phyloP scores from a whole-genome alignment of 129 eudicot species.

The Arctium lappa region DNA sequence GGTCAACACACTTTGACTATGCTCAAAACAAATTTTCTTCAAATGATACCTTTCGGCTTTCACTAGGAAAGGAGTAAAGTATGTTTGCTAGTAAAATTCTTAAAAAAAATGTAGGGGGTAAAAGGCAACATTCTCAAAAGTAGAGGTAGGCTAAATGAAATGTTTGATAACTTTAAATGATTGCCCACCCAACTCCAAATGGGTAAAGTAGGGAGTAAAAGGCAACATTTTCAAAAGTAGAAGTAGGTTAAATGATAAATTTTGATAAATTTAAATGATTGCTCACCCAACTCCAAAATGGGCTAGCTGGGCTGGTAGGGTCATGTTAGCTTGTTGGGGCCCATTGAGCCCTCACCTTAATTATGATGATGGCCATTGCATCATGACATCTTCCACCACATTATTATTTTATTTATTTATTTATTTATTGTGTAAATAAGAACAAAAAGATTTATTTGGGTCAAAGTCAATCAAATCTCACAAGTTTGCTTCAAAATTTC shows the following conservation, averaged over 20 bases:
- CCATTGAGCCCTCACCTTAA: constrained; percentile 28
- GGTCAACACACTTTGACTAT: constrained; percentile 22
- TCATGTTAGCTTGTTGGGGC: constrained; percentile 30
- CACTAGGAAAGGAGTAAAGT: constrained; percentile 31
- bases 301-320: constrained; percentile 44
- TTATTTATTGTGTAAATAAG: not conserved
- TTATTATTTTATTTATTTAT: not conserved
- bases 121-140: constrained; percentile 25
- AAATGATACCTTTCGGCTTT: constrained; percentile 30
- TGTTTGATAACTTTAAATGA: constrained; percentile 24
- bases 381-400: constrained; percentile 25
- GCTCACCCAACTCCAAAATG: constrained; percentile 34
- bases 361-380: constrained; percentile 21
- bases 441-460: constrained; percentile 21
- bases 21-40: not conserved
- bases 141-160: constrained; percentile 21
- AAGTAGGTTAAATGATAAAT: constrained; percentile 19
- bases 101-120: constrained; percentile 8
- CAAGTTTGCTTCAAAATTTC: not conserved
- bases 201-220: constrained; percentile 24
- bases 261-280: constrained; percentile 27
- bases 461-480: constrained; percentile 32
- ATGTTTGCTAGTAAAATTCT: constrained; percentile 1
- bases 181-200: constrained; percentile 31
- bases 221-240: constrained; percentile 18